These are phyloP conservation scores for Yamadazyma epiphylla DNA, from an alignment of 1,139 yeast species.

Conservation along the genomic window DNA sequence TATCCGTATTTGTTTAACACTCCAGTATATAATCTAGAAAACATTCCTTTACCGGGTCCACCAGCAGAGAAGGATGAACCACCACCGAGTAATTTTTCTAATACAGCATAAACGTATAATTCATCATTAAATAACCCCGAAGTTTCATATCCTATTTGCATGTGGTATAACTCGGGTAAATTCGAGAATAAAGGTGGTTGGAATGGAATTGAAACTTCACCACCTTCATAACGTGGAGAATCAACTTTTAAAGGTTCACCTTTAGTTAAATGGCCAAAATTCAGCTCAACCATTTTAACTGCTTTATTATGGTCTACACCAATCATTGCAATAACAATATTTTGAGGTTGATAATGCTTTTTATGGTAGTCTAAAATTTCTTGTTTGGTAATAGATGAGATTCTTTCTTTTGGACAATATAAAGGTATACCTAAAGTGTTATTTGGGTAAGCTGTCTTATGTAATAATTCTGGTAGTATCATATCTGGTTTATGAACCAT, in stretches of 20 bases:
- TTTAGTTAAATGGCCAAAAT: slow-evolving; percentile 35
- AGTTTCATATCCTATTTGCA: slow-evolving; percentile 88
- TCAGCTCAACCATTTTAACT: slow-evolving; percentile 54
- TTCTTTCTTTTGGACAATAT: slow-evolving; percentile 70
- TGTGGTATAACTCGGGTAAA: slow-evolving; percentile 78
- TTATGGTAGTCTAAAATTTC: slow-evolving; percentile 61
- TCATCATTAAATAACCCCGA: slow-evolving; percentile 81
- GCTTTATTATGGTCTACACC: slow-evolving; percentile 80
- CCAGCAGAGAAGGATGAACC: slow-evolving; percentile 98
- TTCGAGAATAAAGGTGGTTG: slow-evolving; percentile 66
- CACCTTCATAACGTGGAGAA: slow-evolving; percentile 72
- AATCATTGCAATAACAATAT: slow-evolving; percentile 81
- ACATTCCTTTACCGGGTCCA: slow-evolving; percentile 99
- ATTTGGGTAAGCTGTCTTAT: slow-evolving; percentile 69
- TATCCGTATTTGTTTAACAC: slow-evolving; percentile 90
- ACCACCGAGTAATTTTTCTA: slow-evolving; percentile 93
- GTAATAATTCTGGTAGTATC: slow-evolving; percentile 82
- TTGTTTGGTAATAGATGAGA: slow-evolving; percentile 50
- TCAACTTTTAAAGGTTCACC: slow-evolving; percentile 23
- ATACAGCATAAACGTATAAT: slow-evolving; percentile 83
- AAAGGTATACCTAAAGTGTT: slow-evolving; percentile 85
- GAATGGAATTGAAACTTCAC: slow-evolving; percentile 66
- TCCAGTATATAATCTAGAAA: slow-evolving; percentile 85
- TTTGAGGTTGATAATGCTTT: slow-evolving; percentile 72
- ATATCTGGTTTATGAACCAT: slow-evolving; percentile 82